Evolutionary conservation across 164 flowering plant species (phyloP), one percentile per base, ranked within the genome.

Genomic region (Akebia trifoliata): DNA sequence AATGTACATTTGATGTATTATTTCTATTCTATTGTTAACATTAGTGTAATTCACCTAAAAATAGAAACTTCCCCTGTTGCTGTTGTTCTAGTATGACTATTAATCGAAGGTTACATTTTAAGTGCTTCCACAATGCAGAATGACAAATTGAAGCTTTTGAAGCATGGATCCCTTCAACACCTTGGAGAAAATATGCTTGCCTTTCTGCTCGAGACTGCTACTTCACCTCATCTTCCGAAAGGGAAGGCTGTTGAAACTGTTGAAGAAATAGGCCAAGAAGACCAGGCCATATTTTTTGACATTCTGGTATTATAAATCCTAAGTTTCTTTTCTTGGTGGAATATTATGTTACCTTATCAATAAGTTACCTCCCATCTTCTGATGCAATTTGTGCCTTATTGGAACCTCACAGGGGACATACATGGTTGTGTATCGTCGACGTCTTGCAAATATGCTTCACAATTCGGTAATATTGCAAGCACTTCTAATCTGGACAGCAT

Each of bases 181-280:
- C 93, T 92, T 67, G 98, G 98, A 43, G 96, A 92, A 68, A 92
- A 92, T 71, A 83, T 89, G 93, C 89, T 89, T 62, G 80, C 91
- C 54, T 92, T 92, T 74, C 78, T 92, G 61, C 83, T 76, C 71
- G 82, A 80, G 8, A 65, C 72, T 70, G 98, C 78, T 61, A 35
- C 81, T 29, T 79, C 93, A 36, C 49, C 85, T 60, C 52, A 77
- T 59, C 71, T 83, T 69, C 75, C 81, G 18, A 61, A 71, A 53
- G 71, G 36, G 56, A 76, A 68, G 57, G 60, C 53, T 53, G 45
- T 37, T 31, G 74, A 69, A 62, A 69, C 55, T 25, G 69, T 55
- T 25, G 75, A 57, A 38, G 64, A 68, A 34, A 39, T 60, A 25
- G 69, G 43, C 34, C 61, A 51, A 20, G n/a, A n/a, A n/a, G 78